Base-by-base conservation (phyloP, 2,329 filamentous ascomycete species). In the Aspergillus sp. region DNA sequence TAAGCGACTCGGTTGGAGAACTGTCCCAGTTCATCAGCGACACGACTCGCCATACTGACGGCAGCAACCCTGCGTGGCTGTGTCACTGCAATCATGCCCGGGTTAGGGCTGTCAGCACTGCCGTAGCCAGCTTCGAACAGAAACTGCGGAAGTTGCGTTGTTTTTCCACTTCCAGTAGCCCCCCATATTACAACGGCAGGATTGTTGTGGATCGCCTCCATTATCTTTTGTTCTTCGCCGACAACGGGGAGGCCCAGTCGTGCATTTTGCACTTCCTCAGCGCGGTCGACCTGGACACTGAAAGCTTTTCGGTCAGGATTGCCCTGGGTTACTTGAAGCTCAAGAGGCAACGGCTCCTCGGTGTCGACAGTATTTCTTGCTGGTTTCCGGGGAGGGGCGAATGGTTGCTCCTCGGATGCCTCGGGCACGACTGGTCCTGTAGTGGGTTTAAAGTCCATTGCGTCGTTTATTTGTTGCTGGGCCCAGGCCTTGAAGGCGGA, bases 141-240 rank as follows among this genome's bases (percentile, higher is more conserved):
- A 52, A 98, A 98, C 51, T 98, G 91, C 1, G 93, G 93, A 6
- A 98, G 75, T 58, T 98, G 91, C 0, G 91, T 98, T 0, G 93
- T 98, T 61, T 98, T 98, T 56, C 91, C 91, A 41, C 86, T 95
- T 60, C 91, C 91, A 20, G 93, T 98, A 10, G 86, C 82, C 60
- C 91, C 91, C 63, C 89, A 95, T 5, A 98, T 77, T 8, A 98
- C 82, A 1, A 95, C 83, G 3, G 86, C 78, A 32, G 89, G 75
- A 55, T 95, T 82, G 53, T 89, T 89, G 59, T 95, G 82, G 30
- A 98, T 86, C 1, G 88, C 86, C 60, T 98, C 91, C 88, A 98
- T 96, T 17, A 98, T 88, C 50, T 82, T 86, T 54, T 98, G 91
- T 58, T 98, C 91, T 57, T 96, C 88, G 2, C 84, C 84, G 2